Evolutionary conservation across 768 basidiomycete species (phyloP).

Genomic region (Auricularia heimuer): DNA sequence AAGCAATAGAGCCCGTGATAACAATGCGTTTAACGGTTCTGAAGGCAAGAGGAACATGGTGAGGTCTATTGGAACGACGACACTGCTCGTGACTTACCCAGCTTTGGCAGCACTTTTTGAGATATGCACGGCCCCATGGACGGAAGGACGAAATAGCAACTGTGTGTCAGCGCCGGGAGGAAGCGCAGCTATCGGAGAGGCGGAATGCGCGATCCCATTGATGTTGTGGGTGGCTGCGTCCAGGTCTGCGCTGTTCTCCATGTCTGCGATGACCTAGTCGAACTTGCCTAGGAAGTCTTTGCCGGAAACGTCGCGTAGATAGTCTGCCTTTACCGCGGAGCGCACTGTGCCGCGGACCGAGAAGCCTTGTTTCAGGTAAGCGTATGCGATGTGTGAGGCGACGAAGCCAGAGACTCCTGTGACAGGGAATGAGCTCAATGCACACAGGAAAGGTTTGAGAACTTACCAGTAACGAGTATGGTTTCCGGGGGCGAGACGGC

Average conservation of each 20-base stretch:
- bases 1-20: constrained; percentile 25
- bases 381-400: constrained; percentile 13
- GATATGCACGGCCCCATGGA: constrained; percentile 25
- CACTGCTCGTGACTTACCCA: constrained; percentile 7
- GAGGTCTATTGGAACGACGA: neutral
- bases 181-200: neutral
- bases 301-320: constrained; percentile 14
- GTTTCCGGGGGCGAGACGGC: too few species aligned
- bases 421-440: neutral
- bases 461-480: too few species aligned
- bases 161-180: neutral
- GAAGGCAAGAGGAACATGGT: neutral
- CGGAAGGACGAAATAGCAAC: constrained; percentile 26
- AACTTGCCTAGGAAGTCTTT: constrained; percentile 12
- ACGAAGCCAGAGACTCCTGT: constrained; percentile 13
- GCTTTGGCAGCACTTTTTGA: constrained; percentile 14
- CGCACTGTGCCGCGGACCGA: constrained; percentile 29
- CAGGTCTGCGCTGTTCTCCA: constrained; percentile 16
- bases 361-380: constrained; percentile 18
- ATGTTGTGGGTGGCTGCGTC: neutral
- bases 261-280: constrained; percentile 27
- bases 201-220: neutral
- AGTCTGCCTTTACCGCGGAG: constrained; percentile 24
- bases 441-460: too few species aligned
- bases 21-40: constrained; percentile 21